Evolutionary conservation across 345 rosid species (phyloP), one percentile per base, ranked within the genome.

Genomic region (Carallia brachiata): DNA sequence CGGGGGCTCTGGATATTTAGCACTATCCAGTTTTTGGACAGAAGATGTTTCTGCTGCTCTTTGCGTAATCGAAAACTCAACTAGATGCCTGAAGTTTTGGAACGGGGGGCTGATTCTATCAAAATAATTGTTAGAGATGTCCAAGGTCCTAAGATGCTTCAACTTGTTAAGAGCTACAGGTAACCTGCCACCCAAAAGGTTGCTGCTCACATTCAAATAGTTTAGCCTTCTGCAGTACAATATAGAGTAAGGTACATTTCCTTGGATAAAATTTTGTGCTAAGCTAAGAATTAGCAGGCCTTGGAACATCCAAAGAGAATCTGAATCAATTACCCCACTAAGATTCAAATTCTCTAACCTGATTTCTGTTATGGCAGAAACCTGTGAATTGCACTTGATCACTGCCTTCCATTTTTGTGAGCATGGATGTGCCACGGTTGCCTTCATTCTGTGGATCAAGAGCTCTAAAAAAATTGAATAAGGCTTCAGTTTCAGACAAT

Each of bases 331-430:
- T 6, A 27, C 73, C 75, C 87, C 87, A 48, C 72, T 59, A 32
- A 86, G 81, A 62, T 73, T 74, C 75, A 69, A 52, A 52, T 58
- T 74, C 70, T 81, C 80, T 48, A 86, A 80, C 72, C 80, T 81
- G 52, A 86, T 81, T 78, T 77, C 81, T 2, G 65, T 7, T 62
- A 81, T 65, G 50, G 47, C 37, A 37, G 72, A 59, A 27, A 56
- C 73, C 67, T 73, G 69, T 30, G 61, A 60, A 63, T 71, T 36
- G 72, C 84, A 83, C 52, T 69, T 76, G 8, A 81, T n/a, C 44
- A 7, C 2, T 36, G 78, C 77, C 67, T 61, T 55, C 70, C 53
- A 62, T 39, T 67, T 61, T 62, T 47, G 36, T n/a, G 27, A 69
- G 66, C 84, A 80, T 0, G 85, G 84, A 69, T 37, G 63, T 10